Evolutionary conservation across 1,139 yeast species (phyloP), one percentile per base, ranked within the genome.

Genomic region (Hansenula sp.): DNA sequence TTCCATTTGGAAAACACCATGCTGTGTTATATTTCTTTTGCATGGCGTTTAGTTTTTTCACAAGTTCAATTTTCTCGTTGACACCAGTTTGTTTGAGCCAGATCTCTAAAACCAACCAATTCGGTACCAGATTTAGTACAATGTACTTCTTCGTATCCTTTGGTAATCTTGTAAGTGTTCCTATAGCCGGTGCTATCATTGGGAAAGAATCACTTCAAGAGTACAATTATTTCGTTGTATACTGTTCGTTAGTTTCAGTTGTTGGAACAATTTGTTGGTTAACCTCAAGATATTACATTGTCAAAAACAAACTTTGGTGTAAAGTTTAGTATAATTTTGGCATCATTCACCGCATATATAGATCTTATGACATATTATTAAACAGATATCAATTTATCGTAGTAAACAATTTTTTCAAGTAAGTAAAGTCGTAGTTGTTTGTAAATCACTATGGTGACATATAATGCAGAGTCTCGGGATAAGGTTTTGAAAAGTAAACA

Each of bases 221-320:
- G 62, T 40, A 29, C n/a, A 29, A 29, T 11, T 12, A 29, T 13
- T 29, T 29, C 10, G 19, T 29, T 6, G n/a, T 29, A 8, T 29
- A 29, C 9, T 29, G 22, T 13, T 14, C 17, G 2, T 19, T 29
- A 22, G 19, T 29, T 14, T 17, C 19, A 4, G 22, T 29, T 18
- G 32, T 19, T 11, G 32, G 32, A 6, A 19, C 19, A 4, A 4
- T 19, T 6, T 29, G 32, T 7, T 29, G 19, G 11, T 19, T 29
- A 22, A 11, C 19, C 16, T 29, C 32, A 29, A 29, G 32, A 19
- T 13, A 29, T 11, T 24, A 24, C 26, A 24, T 24, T 24, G 26
- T 24, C 13, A 24, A 24, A 11, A 24, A 5, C 8, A 24, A 24
- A 13, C 8, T 24, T 13, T 24, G 26, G 26, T 24, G 26, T 24